Percentiles rank a stretch among this genome's conserved stretches.
These are phyloP conservation scores for Entomortierella parvispora DNA, from an alignment of 192 early-diverging fungal genomes.

Conservation along the genomic window DNA sequence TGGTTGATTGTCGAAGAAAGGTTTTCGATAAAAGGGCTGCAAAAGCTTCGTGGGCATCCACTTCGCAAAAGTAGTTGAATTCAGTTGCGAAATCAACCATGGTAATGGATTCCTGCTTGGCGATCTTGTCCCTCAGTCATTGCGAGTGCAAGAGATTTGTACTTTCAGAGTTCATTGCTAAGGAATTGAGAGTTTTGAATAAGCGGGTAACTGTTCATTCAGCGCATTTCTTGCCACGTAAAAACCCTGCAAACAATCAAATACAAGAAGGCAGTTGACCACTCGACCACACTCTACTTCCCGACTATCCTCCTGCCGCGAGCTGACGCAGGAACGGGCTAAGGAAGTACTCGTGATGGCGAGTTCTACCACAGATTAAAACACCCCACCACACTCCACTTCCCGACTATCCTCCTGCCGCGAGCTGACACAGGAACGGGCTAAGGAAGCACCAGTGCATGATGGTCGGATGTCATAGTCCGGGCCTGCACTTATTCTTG, in stretches of 20 bases:
- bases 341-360: too few relatives aligned
- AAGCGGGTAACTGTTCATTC: not conserved
- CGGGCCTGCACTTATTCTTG: too few relatives aligned
- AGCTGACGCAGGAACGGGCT: conserved; percentile 5
- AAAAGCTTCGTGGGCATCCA: conserved; percentile 14
- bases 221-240: not conserved
- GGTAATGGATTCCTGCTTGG: conserved; percentile 1
- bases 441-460: too few relatives aligned
- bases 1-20: not conserved
- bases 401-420: conserved; percentile 28
- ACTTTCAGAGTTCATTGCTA: not conserved
- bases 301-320: conserved; percentile 31
- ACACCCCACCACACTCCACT: conserved; percentile 16
- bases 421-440: conserved; percentile 10
- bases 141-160: not conserved
- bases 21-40: conserved; percentile 13
- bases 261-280: conserved; percentile 17
- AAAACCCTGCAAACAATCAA: conserved; percentile 2
- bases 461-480: too few relatives aligned
- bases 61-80: conserved; percentile 13
- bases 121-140: conserved; percentile 1
- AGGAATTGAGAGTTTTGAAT: not conserved
- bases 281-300: conserved; percentile 17
- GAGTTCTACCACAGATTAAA: too few relatives aligned
- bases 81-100: conserved; percentile 13